Percentiles rank a stretch among this genome's conserved stretches.
Conservation (phyloP, 148 eudicot genomes). For the Rhododendron molle region DNA sequence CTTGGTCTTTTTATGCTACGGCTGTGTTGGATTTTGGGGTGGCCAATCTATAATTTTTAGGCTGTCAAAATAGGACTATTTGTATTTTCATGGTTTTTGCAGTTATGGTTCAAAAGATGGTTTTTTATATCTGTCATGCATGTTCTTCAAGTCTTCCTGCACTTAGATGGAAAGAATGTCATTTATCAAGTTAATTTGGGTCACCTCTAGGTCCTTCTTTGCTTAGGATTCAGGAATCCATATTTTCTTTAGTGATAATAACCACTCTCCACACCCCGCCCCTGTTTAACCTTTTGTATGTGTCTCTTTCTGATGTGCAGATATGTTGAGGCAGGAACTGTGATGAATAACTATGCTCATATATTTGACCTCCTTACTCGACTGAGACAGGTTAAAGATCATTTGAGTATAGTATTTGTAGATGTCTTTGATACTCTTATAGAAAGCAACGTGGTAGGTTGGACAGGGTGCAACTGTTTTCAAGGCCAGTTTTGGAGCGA, state of each 20-base stretch:
- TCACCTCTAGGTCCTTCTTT: neutral
- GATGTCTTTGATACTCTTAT: neutral
- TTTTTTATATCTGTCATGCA: neutral
- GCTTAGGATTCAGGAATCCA: neutral
- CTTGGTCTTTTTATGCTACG: neutral
- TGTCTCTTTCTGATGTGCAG: conserved; percentile 37
- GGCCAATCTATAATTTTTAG: neutral
- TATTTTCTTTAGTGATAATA: neutral
- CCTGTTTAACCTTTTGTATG: neutral
- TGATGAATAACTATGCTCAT: conserved; percentile 89
- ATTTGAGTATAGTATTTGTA: neutral
- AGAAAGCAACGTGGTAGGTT: neutral
- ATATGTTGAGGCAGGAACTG: conserved; percentile 60
- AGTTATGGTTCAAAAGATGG: neutral
- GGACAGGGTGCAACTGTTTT: neutral
- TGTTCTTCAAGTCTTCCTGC: neutral
- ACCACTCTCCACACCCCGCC: too few species aligned
- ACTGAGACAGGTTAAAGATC: conserved; percentile 61
- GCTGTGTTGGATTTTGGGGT: neutral
- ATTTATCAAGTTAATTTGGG: neutral
- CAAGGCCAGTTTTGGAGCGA: neutral
- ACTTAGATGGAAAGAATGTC: neutral
- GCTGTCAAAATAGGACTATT: neutral
- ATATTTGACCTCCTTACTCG: conserved; percentile 92
- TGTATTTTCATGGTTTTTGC: neutral